phyloP scores from a whole-genome alignment of 305 asterid genomes.

The Solanum hybrid region DNA sequence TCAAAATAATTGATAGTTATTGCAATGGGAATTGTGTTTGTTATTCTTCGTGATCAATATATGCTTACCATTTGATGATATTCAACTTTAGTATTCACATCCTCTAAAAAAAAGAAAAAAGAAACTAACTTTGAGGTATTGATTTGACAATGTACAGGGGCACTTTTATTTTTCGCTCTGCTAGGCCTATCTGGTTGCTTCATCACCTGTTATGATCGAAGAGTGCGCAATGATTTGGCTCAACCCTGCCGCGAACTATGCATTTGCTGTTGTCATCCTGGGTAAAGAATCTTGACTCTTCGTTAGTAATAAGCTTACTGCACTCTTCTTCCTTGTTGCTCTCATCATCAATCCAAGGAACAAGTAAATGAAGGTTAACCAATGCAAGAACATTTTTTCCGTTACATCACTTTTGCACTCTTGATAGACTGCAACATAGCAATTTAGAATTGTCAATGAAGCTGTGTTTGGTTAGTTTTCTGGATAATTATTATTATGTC shows the following conservation, averaged over 20 bases:
- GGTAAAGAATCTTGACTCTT: constrained; percentile 29
- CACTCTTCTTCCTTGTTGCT: neutral
- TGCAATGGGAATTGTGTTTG: neutral
- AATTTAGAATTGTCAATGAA: neutral
- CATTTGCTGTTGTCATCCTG: constrained; percentile 92
- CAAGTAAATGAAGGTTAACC: neutral
- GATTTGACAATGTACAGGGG: constrained; percentile 43
- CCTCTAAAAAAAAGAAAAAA: neutral
- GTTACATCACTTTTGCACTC: neutral
- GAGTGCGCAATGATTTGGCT: constrained; percentile 91
- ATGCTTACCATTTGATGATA: neutral
- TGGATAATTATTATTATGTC: neutral
- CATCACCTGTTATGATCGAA: constrained; percentile 87
- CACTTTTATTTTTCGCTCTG: constrained; percentile 73
- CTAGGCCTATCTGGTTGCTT: constrained; percentile 92
- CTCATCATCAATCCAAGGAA: neutral
- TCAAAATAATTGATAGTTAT: neutral
- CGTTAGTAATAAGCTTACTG: neutral
- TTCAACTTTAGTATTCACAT: neutral
- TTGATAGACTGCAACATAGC: neutral
- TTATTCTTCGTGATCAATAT: neutral
- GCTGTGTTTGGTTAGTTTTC: neutral
- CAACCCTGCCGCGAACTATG: constrained; percentile 97
- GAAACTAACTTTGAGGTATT: neutral
- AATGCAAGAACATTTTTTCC: neutral